These are phyloP conservation scores for Trypanosoma cruzi DNA, from an alignment of 208 protist genomes.

Conservation along the genomic window DNA sequence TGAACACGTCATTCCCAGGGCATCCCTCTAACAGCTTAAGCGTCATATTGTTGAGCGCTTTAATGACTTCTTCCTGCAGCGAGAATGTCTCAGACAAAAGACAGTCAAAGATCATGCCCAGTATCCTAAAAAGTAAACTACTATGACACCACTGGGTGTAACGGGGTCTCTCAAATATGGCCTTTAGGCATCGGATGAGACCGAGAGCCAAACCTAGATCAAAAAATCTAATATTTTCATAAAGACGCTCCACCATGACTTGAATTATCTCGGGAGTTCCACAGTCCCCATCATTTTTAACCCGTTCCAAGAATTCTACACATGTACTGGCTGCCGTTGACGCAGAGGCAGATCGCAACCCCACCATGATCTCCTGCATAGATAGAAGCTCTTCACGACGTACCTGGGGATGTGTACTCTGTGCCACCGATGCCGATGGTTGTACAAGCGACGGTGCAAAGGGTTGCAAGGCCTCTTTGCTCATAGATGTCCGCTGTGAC, in stretches of 20 bases:
- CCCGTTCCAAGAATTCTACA: conserved; percentile 62
- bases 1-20: conserved; percentile 78
- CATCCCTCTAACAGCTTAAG: conserved; percentile 73
- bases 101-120: conserved; percentile 86
- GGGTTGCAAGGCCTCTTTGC: conserved; percentile 5
- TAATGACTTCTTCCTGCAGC: conserved; percentile 63
- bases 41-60: conserved; percentile 83
- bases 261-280: conserved; percentile 80
- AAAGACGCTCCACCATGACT: conserved; percentile 77
- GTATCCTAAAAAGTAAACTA: conserved; percentile 64
- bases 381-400: conserved; percentile 59
- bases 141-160: conserved; percentile 65
- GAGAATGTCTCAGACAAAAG: conserved; percentile 85
- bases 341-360: conserved; percentile 61
- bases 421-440: neutral
- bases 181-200: conserved; percentile 67
- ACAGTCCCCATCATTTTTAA: conserved; percentile 63
- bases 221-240: conserved; percentile 66
- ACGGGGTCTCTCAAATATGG: conserved; percentile 54
- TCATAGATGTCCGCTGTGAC: neutral
- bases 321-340: conserved; percentile 65
- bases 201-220: conserved; percentile 53
- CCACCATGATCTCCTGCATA: conserved; percentile 79
- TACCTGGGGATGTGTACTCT: neutral
- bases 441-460: neutral